phyloP scores from a whole-genome alignment of 345 rosid genomes.

The Lumnitzera racemosa region DNA sequence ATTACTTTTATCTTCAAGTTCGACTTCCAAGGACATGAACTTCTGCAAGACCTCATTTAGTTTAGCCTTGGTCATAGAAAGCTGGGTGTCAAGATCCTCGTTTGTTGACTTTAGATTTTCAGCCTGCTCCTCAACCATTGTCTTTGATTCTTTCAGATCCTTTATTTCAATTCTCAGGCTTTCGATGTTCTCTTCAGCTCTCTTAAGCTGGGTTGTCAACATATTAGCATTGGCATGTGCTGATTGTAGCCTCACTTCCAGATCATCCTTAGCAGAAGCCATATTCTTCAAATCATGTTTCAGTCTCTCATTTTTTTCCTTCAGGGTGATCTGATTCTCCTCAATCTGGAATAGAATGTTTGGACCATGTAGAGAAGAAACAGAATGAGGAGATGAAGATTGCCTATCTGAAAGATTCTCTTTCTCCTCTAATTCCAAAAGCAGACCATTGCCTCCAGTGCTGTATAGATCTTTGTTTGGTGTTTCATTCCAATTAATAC shows the following conservation, averaged over 20 bases:
- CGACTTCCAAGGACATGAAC: slow-evolving; percentile 72
- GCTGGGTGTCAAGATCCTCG: slow-evolving; percentile 84
- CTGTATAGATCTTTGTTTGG: slow-evolving; percentile 13
- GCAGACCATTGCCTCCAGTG: slow-evolving; percentile 7
- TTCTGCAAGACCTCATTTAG: slow-evolving; percentile 64
- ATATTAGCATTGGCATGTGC: slow-evolving; percentile 24
- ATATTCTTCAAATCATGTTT: slow-evolving; percentile 32
- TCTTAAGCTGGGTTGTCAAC: slow-evolving; percentile 27
- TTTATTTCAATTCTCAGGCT: slow-evolving; percentile 42
- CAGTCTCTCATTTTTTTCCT: slow-evolving; percentile 33
- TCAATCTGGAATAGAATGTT: neutral
- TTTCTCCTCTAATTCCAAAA: neutral
- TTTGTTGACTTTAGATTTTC: slow-evolving; percentile 65
- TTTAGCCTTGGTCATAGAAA: slow-evolving; percentile 54
- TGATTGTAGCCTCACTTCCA: slow-evolving; percentile 31
- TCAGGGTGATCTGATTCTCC: slow-evolving; percentile 6
- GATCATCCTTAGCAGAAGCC: slow-evolving; percentile 19
- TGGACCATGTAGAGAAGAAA: too few species aligned
- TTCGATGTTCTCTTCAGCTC: slow-evolving; percentile 39
- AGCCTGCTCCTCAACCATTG: slow-evolving; percentile 48
- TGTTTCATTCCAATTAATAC: slow-evolving; percentile 31
- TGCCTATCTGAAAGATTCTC: too few species aligned
- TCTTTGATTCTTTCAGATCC: slow-evolving; percentile 40
- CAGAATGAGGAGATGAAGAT: too few species aligned
- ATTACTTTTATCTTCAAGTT: slow-evolving; percentile 65